These are phyloP conservation scores for Neophaeococcomyces aloes DNA, from an alignment of 2,329 filamentous ascomycete genomes.

Conservation along the genomic window DNA sequence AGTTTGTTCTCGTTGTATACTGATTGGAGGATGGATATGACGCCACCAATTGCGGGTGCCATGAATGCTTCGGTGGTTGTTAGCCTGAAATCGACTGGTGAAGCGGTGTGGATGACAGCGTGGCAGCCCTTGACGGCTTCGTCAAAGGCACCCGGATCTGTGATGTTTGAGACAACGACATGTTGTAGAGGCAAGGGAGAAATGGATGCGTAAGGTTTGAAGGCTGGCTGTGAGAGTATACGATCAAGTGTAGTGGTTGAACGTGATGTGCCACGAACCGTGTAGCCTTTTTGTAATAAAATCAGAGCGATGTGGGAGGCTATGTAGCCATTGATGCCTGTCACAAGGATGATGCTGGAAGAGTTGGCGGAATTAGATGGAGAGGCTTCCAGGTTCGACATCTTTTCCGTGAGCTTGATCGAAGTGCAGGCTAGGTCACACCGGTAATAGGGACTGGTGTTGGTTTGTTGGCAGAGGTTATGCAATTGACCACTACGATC, in stretches of 20 bases:
- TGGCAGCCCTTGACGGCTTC: slow-evolving; percentile 27
- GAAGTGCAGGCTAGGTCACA: no score
- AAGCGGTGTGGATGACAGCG: slow-evolving; percentile 18
- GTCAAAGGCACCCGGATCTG: slow-evolving; percentile 28
- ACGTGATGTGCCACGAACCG: slow-evolving; percentile 31
- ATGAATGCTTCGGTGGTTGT: slow-evolving; percentile 19
- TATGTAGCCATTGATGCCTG: slow-evolving; percentile 35
- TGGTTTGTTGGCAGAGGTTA: no score
- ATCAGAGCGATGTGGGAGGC: slow-evolving; percentile 28
- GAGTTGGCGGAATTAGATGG: background rate
- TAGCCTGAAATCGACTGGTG: slow-evolving; percentile 18
- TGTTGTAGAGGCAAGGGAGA: slow-evolving; percentile 14
- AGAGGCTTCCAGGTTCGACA: no score
- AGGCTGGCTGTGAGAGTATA: slow-evolving; percentile 22
- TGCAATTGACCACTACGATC: no score
- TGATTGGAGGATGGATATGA: slow-evolving; percentile 16
- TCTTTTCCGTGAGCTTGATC: no score
- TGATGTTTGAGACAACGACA: slow-evolving; percentile 29
- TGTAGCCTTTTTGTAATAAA: slow-evolving; percentile 30
- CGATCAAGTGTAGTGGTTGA: slow-evolving; percentile 18
- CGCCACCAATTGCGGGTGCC: slow-evolving; percentile 19
- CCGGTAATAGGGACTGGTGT: no score
- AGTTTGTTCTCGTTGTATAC: slow-evolving; percentile 7
- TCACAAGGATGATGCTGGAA: slow-evolving; percentile 25
- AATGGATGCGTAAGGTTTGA: slow-evolving; percentile 28